Evolutionary conservation across 805 yeast genomes (phyloP).

Genomic region (Zygotorulaspora sp.): DNA sequence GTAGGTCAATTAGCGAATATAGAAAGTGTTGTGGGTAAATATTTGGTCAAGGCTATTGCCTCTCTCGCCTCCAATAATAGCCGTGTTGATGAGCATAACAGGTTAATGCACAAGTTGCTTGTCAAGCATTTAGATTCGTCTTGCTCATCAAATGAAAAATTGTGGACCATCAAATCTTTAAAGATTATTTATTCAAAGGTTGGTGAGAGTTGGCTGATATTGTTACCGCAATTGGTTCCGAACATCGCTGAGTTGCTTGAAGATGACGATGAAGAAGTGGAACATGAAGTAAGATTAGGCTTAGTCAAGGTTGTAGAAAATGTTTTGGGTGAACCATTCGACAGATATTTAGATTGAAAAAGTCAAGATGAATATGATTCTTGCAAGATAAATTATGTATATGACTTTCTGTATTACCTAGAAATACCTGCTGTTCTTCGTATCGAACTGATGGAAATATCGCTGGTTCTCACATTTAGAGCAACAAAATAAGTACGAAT

Average conservation of each 20-base stretch:
- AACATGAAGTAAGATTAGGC: constrained; percentile 83
- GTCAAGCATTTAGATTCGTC: constrained; percentile 64
- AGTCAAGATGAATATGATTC: too few species aligned
- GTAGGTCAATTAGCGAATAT: constrained; percentile 61
- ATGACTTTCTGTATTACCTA: too few species aligned
- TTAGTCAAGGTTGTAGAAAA: constrained; percentile 86
- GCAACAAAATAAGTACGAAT: too few species aligned
- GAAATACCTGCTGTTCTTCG: too few species aligned
- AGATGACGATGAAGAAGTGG: constrained; percentile 92
- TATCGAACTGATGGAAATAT: too few species aligned
- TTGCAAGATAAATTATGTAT: too few species aligned
- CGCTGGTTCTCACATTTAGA: too few species aligned
- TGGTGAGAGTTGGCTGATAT: constrained; percentile 90
- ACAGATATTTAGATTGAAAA: constrained; percentile 56
- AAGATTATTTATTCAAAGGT: constrained; percentile 81
- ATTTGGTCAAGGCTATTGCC: constrained; percentile 73
- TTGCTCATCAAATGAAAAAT: constrained; percentile 53
- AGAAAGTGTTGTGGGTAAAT: constrained; percentile 72
- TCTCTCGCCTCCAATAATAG: constrained; percentile 67
- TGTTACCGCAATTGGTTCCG: constrained; percentile 93
- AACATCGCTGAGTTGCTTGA: constrained; percentile 91
- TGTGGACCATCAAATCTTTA: constrained; percentile 77
- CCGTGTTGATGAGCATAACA: constrained; percentile 69
- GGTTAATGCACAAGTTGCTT: constrained; percentile 59
- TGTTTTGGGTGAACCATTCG: constrained; percentile 92